Conservation (phyloP, 495 filamentous ascomycete genomes). For the Penicillium samsonianum region DNA sequence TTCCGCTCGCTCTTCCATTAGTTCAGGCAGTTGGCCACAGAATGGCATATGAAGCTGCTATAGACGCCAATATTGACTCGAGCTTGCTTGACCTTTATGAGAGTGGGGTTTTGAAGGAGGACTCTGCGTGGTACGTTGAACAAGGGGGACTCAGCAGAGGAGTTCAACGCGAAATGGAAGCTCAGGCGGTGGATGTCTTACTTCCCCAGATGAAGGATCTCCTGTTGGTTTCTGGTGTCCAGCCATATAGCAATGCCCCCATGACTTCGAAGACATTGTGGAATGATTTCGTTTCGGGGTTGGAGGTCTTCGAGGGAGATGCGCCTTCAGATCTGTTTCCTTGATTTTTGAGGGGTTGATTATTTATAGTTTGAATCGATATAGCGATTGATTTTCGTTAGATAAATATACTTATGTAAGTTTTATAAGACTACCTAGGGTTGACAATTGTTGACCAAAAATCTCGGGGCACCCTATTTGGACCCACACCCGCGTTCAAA, state of each 20-base stretch:
- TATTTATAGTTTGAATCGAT: too few relatives aligned
- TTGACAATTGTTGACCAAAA: too few relatives aligned
- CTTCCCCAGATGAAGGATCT: constrained; percentile 18
- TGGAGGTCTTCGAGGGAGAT: constrained; percentile 5
- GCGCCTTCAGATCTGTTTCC: neutral
- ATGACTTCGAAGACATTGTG: constrained; percentile 17
- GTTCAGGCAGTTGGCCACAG: constrained; percentile 36
- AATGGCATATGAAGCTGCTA: constrained; percentile 33
- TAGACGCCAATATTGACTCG: constrained; percentile 16
- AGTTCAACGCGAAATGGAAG: constrained; percentile 19
- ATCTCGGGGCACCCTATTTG: too few relatives aligned
- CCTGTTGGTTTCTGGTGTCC: constrained; percentile 9
- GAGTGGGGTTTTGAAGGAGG: constrained; percentile 27
- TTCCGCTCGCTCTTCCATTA: constrained; percentile 33
- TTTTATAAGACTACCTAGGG: too few relatives aligned
- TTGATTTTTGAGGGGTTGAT: too few relatives aligned
- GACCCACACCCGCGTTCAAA: too few relatives aligned
- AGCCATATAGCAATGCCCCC: constrained; percentile 22
- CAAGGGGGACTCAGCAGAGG: constrained; percentile 18
- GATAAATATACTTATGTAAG: too few relatives aligned
- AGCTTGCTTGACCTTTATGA: constrained; percentile 32
- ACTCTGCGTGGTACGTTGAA: constrained; percentile 37
- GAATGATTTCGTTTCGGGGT: constrained; percentile 3
- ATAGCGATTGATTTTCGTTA: too few relatives aligned
- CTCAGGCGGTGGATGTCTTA: constrained; percentile 20